These are phyloP conservation scores for Phyllosticta citriasiana DNA, from an alignment of 2,329 filamentous ascomycete genomes.

Conservation along the genomic window DNA sequence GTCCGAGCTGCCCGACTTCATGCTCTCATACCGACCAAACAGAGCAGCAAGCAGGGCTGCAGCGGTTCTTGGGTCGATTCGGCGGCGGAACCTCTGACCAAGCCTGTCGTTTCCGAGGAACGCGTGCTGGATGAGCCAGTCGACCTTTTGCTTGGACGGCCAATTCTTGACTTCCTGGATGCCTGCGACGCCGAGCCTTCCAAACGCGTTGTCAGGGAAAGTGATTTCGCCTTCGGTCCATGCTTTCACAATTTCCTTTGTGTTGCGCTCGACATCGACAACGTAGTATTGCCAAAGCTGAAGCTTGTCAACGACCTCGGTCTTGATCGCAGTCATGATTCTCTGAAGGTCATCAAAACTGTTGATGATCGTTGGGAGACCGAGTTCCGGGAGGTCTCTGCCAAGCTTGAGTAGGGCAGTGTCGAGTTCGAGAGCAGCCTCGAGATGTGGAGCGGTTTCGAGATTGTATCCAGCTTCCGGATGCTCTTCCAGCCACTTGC, in stretches of 20 bases:
- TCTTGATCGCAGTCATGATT: constrained; percentile 78
- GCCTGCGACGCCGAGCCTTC: constrained; percentile 37
- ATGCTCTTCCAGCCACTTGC: constrained; percentile 85
- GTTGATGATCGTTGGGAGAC: constrained; percentile 65
- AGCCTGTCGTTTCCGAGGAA: constrained; percentile 63
- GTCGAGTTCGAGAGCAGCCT: constrained; percentile 64
- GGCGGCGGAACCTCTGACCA: constrained; percentile 68
- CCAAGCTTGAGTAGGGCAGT: constrained; percentile 59
- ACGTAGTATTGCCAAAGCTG: constrained; percentile 92
- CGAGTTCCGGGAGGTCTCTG: constrained; percentile 52
- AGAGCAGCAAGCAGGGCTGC: constrained; percentile 59
- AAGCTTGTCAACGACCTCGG: constrained; percentile 64
- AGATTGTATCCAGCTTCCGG: constrained; percentile 94
- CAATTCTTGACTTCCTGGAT: constrained; percentile 45
- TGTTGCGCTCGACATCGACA: constrained; percentile 65
- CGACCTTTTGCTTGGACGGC: constrained; percentile 49
- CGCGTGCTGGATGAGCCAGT: constrained; percentile 58
- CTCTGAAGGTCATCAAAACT: constrained; percentile 61
- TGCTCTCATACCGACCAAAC: constrained; percentile 57
- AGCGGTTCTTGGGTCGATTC: constrained; percentile 57
- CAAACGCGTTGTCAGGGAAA: constrained; percentile 44
- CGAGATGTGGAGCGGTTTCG: constrained; percentile 68
- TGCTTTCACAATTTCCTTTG: constrained; percentile 56
- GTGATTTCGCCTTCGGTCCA: constrained; percentile 57
- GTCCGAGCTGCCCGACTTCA: constrained; percentile 39